phyloP scores from a whole-genome alignment of 129 eudicot genomes.

The Centrapalus pauciflorus region DNA sequence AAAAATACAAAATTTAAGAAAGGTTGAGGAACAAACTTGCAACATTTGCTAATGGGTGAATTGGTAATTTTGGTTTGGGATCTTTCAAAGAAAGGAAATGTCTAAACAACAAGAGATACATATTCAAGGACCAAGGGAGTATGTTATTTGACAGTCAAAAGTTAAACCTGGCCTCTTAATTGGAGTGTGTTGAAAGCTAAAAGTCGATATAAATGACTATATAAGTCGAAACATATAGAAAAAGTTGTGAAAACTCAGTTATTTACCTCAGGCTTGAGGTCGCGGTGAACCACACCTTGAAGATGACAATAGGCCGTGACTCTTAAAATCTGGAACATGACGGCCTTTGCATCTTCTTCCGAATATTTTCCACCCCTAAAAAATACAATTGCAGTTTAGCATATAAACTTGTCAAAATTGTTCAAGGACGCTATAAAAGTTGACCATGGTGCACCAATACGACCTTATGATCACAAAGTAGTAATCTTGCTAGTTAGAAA shows the following conservation, averaged over 20 bases:
- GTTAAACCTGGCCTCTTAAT: conserved; percentile 1
- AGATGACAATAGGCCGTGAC: conserved; percentile 92
- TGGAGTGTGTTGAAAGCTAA: not conserved
- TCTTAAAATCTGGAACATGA: conserved; percentile 88
- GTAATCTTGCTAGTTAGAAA: not conserved
- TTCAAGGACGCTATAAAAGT: not conserved
- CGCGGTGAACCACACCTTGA: conserved; percentile 99
- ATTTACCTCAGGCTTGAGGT: conserved; percentile 93
- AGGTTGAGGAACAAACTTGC: not conserved
- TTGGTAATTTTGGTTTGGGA: not conserved
- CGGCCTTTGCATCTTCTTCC: conserved; percentile 92
- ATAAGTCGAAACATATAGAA: not conserved
- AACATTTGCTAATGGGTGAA: not conserved
- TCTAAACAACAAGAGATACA: not conserved
- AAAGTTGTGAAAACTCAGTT: not conserved
- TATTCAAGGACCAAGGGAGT: not conserved
- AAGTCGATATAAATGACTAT: not conserved
- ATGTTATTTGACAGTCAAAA: conserved; percentile 14
- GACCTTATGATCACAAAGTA: not conserved
- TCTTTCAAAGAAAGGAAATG: not conserved
- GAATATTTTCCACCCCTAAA: conserved; percentile 97
- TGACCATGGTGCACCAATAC: not conserved
- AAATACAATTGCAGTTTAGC: conserved; percentile 6
- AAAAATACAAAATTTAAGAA: not conserved
- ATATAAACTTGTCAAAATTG: not conserved